Evolutionary conservation across 495 filamentous ascomycete species (phyloP).

Genomic region (Glarea lozoyensis): DNA sequence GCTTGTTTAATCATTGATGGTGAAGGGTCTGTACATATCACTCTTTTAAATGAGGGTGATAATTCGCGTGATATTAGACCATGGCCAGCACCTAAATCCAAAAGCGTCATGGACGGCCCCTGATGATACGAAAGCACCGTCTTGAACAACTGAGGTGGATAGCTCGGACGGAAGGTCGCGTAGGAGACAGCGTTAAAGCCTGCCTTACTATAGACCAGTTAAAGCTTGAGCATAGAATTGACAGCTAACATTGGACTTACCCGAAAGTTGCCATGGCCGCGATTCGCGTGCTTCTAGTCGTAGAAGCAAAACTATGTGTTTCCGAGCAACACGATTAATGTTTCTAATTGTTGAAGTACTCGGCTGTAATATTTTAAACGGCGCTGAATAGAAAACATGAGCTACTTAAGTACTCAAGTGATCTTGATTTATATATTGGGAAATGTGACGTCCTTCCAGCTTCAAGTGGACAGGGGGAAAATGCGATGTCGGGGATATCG

Average conservation of each 20-base stretch:
- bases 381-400: too few species aligned
- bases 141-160: constrained; percentile 45
- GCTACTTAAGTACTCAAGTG: too few species aligned
- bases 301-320: too few species aligned
- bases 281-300: too few species aligned
- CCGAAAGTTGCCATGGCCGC: constrained; percentile 37
- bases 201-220: constrained; percentile 32
- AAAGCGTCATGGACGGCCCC: constrained; percentile 28
- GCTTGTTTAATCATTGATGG: constrained; percentile 50
- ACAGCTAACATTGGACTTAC: constrained; percentile 22
- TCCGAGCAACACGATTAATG: too few species aligned
- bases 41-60: constrained; percentile 34
- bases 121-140: constrained; percentile 46
- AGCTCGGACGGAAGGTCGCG: constrained; percentile 54
- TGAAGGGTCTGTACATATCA: constrained; percentile 51
- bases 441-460: too few species aligned
- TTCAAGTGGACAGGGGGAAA: too few species aligned
- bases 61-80: constrained; percentile 48
- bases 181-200: constrained; percentile 47
- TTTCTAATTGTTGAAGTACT: too few species aligned
- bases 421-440: too few species aligned
- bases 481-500: too few species aligned
- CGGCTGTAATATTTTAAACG: too few species aligned
- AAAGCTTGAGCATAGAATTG: not conserved
- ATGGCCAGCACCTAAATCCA: constrained; percentile 57